phyloP scores from a whole-genome alignment of 805 yeast genomes.

The Cyberlindnera petersonii region DNA sequence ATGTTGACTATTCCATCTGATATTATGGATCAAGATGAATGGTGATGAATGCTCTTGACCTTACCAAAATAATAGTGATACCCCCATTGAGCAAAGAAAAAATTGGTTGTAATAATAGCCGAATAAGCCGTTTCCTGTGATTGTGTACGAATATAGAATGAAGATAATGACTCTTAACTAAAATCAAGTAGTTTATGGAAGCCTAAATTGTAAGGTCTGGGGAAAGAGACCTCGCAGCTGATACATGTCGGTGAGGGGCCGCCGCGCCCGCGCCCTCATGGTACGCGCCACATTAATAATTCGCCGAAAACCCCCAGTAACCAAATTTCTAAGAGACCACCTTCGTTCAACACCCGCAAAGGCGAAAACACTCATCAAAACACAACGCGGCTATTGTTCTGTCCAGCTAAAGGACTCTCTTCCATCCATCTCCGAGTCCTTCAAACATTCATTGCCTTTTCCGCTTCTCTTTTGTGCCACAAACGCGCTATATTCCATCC shows the following conservation, averaged over 20 bases:
- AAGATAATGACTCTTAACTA: constrained; percentile 7
- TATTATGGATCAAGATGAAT: constrained; percentile 23
- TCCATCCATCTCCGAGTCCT: no score
- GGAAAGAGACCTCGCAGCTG: no score
- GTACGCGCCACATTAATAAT: constrained; percentile 1
- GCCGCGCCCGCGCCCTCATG: no score
- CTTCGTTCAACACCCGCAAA: neutral
- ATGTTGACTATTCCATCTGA: constrained; percentile 20
- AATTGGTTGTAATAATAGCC: no score
- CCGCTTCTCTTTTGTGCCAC: no score
- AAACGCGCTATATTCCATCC: no score
- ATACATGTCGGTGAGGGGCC: no score
- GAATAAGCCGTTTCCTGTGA: no score
- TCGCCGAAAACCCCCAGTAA: constrained; percentile 3
- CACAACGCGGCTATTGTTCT: no score
- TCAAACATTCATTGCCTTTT: no score
- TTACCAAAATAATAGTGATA: neutral
- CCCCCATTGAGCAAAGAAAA: no score
- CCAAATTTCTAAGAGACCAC: neutral
- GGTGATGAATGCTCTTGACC: constrained; percentile 17
- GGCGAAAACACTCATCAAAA: neutral
- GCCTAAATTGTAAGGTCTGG: neutral
- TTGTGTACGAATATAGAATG: constrained; percentile 6
- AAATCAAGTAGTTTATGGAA: neutral
- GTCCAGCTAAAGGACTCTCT: no score